Base-by-base conservation (phyloP, 2,329 filamentous ascomycete species). In the Colletotrichum somersetense region DNA sequence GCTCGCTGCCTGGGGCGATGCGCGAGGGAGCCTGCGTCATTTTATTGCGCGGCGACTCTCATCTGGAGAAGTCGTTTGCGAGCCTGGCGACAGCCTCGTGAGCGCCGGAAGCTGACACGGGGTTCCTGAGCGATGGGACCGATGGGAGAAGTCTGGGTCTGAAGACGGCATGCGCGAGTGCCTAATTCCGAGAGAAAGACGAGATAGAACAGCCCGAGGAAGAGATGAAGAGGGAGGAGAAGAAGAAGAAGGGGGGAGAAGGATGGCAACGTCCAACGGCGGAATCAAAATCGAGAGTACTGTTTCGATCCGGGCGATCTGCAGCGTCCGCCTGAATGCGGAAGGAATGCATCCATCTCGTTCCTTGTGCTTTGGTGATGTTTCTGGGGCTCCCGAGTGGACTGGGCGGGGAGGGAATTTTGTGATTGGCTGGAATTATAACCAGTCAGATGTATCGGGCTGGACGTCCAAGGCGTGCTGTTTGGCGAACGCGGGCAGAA, bases 301-400 rank as follows among this genome's bases (percentile, higher is more conserved):
- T 46, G 40, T 30, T 18, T 35, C 40, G 52, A 46, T 48, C 26
- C 35, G n/a, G 30, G 48, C 38, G 69, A 72, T 72, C 59, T 69
- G 59, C 26, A 16, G 53, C 12, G 16, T 23, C 20, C 59, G 65
- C 44, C 65, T 72, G 65, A 55, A 68, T 68, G 42, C 59, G 69
- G 69, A 63, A 48, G 20, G 40, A 62, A 72, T 72, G 46, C 66
- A 53, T 53, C 38, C 69, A 44, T 63, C 10, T 44, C 48, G 63
- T 69, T 64, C 48, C 58, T 58, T 33, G 30, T n/a, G 30, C 40
- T 33, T 26, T 30, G 58, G 30, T 64, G 69, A 64, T 58, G 58
- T 55, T 40, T 40, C 58, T 56, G 44, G 53, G 52, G 38, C 12
- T 56, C 30, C 40, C 16, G 30, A 33, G 53, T 50, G 58, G 35